A percentile compares a stretch with the other conserved stretches of the same genome.
These are phyloP conservation scores for Sclerotiophoma versabilis DNA, from an alignment of 2,329 filamentous ascomycete species.

Conservation along the genomic window DNA sequence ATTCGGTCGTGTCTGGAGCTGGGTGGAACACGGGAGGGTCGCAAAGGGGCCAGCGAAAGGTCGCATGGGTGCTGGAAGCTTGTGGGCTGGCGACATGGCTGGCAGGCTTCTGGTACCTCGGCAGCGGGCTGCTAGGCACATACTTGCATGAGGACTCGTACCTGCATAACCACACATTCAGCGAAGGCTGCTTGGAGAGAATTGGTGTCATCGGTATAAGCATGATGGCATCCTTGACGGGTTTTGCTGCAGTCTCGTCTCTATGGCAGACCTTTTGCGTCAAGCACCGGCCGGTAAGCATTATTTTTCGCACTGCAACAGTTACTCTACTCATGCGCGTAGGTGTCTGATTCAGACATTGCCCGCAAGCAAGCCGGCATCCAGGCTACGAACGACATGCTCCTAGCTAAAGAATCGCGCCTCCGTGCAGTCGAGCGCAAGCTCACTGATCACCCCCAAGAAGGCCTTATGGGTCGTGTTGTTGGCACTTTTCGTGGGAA, in stretches of 20 bases:
- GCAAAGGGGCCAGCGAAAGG: constrained; percentile 62
- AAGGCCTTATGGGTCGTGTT: constrained; percentile 75
- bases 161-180: constrained; percentile 56
- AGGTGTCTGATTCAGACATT: constrained; percentile 75
- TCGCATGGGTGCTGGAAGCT: constrained; percentile 70
- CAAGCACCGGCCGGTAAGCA: constrained; percentile 62
- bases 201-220: constrained; percentile 86
- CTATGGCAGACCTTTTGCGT: constrained; percentile 84
- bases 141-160: constrained; percentile 58
- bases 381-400: constrained; percentile 80
- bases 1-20: constrained; percentile 64
- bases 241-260: constrained; percentile 86
- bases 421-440: constrained; percentile 75
- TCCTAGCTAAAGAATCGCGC: constrained; percentile 75
- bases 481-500: constrained; percentile 74
- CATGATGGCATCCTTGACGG: constrained; percentile 85
- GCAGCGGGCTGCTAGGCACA: constrained; percentile 65
- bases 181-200: constrained; percentile 65
- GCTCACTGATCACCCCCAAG: constrained; percentile 54
- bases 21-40: constrained; percentile 70
- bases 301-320: not conserved
- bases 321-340: constrained; percentile 19
- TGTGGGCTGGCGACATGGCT: constrained; percentile 73
- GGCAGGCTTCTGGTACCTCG: constrained; percentile 77
- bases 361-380: constrained; percentile 79